phyloP scores from a whole-genome alignment of 305 asterid genomes.

The Lippia alba region DNA sequence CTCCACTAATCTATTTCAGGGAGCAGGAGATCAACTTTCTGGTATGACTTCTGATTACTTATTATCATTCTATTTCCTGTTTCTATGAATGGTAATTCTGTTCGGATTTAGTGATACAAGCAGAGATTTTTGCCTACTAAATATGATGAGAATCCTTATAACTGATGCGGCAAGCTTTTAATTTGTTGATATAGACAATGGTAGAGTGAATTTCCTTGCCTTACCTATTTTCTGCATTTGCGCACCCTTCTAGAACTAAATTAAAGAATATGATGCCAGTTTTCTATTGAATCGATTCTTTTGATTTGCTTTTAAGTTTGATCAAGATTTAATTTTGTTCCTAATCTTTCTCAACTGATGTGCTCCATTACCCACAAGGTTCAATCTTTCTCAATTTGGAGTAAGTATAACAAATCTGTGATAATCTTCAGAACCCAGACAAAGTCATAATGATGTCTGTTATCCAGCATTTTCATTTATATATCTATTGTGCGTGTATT shows the following conservation, averaged over 20 bases:
- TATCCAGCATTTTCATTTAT: neutral
- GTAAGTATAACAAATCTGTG: neutral
- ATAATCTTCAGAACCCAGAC: neutral
- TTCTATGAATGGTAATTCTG: slow-evolving; percentile 18
- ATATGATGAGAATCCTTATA: neutral
- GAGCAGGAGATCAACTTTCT: slow-evolving; percentile 62
- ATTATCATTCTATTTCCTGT: slow-evolving; percentile 22
- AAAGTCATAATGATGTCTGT: neutral
- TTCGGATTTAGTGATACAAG: neutral
- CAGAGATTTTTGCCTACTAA: slow-evolving; percentile 1
- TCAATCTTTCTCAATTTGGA: neutral
- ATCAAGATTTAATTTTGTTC: neutral
- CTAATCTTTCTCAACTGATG: neutral
- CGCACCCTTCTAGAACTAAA: neutral
- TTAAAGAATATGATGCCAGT: neutral
- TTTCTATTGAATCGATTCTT: slow-evolving; percentile 1
- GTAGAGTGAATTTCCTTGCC: neutral
- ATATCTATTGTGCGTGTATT: neutral
- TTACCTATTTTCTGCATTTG: neutral
- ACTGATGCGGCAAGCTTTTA: neutral
- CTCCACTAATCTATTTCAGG: slow-evolving; percentile 63
- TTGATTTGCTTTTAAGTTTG: slow-evolving; percentile 3
- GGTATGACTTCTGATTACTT: slow-evolving; percentile 46
- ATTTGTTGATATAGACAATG: neutral
- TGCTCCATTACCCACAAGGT: neutral